Conservation (phyloP, 148 eudicot genomes). For the Chenopodium album region DNA sequence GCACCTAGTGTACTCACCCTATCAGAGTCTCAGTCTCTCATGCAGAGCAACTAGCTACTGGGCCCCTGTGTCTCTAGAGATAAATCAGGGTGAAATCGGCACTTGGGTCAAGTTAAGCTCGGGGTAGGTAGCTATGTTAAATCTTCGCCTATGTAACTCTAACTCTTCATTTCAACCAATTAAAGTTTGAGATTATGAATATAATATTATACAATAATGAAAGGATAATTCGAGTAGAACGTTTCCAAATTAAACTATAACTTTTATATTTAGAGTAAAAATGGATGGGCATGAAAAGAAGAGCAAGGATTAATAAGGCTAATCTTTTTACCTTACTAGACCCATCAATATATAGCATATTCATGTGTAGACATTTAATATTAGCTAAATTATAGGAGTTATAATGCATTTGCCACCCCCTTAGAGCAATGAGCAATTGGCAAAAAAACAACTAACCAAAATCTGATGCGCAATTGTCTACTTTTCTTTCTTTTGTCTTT, state of each 20-base stretch:
- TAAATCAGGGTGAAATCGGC: not conserved
- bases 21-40: not conserved
- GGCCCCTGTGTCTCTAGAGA: not conserved
- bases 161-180: not conserved
- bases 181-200: too few species aligned
- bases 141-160: not conserved
- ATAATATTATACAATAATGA: not conserved
- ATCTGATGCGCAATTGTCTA: not conserved
- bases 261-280: not conserved
- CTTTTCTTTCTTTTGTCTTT: not conserved
- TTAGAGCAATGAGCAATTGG: not conserved
- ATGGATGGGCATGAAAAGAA: not conserved
- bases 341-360: not conserved
- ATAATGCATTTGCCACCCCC: not conserved
- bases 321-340: slow-evolving; percentile 13
- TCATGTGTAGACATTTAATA: not conserved
- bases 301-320: not conserved
- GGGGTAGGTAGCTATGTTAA: not conserved
- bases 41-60: not conserved
- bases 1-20: slow-evolving; percentile 9
- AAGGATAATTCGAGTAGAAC: not conserved
- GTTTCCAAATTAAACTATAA: not conserved
- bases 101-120: not conserved
- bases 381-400: not conserved
- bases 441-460: not conserved